These are phyloP conservation scores for Termitomyces heimii DNA, from an alignment of 768 basidiomycete genomes.

Conservation along the genomic window DNA sequence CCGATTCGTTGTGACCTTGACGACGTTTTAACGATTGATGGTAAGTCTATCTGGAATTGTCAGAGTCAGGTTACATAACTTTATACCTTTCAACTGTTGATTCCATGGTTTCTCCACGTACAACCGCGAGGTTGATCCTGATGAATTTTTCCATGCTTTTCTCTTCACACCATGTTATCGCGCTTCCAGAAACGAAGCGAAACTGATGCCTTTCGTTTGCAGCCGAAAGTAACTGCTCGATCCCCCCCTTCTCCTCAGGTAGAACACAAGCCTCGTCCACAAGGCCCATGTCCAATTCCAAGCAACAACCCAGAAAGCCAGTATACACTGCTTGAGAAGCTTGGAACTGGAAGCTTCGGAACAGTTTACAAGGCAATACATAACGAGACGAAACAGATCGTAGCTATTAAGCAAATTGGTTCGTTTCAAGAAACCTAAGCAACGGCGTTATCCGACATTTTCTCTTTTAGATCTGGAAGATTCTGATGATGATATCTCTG, in stretches of 20 bases:
- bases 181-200: slow-evolving; percentile 37
- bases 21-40: slow-evolving; percentile 11
- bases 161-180: slow-evolving; percentile 36
- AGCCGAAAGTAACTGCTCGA: slow-evolving; percentile 34
- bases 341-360: slow-evolving; percentile 97
- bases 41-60: slow-evolving; percentile 6
- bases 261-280: slow-evolving; percentile 33
- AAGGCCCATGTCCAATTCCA: slow-evolving; percentile 65
- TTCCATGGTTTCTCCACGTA: slow-evolving; percentile 12
- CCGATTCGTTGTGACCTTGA: slow-evolving; percentile 2
- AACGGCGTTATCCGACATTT: neutral
- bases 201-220: slow-evolving; percentile 28
- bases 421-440: slow-evolving; percentile 18
- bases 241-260: slow-evolving; percentile 47
- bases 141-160: slow-evolving; percentile 21
- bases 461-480: slow-evolving; percentile 79
- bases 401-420: slow-evolving; percentile 99
- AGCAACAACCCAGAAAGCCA: slow-evolving; percentile 82
- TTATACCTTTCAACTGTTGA: neutral
- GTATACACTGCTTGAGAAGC: slow-evolving; percentile 89
- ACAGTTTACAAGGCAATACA: slow-evolving; percentile 97
- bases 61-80: neutral
- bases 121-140: slow-evolving; percentile 12
- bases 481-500: slow-evolving; percentile 96
- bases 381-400: slow-evolving; percentile 88